These are phyloP conservation scores for Streptanthus diversifolius DNA, from an alignment of 345 rosid species.

Conservation along the genomic window DNA sequence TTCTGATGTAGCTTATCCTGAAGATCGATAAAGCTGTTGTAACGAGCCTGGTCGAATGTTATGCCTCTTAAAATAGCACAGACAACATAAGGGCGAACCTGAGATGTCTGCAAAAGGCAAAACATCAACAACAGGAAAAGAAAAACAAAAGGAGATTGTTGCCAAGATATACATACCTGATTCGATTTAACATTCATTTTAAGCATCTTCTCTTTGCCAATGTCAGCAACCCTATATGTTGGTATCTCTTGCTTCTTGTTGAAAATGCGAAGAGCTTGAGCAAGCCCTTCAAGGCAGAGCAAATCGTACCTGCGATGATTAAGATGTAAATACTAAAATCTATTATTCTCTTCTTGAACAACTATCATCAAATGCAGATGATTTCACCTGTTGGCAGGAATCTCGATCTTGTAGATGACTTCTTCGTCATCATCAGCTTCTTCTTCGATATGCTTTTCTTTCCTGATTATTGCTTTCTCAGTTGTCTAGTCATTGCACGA, in stretches of 20 bases:
- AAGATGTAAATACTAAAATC: not conserved
- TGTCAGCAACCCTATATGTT: slow-evolving; percentile 38
- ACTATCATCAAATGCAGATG: not conserved
- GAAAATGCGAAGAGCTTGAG: slow-evolving; percentile 90
- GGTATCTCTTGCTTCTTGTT: slow-evolving; percentile 61
- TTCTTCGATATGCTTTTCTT: slow-evolving; percentile 65
- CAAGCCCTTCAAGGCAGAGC: slow-evolving; percentile 94
- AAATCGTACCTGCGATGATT: slow-evolving; percentile 64
- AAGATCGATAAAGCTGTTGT: slow-evolving; percentile 93
- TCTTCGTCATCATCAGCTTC: slow-evolving; percentile 60
- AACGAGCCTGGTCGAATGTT: slow-evolving; percentile 75
- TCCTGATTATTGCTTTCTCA: slow-evolving; percentile 79
- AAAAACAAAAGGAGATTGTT: not conserved
- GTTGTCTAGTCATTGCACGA: slow-evolving; percentile 36
- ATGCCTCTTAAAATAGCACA: slow-evolving; percentile 89
- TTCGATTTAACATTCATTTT: slow-evolving; percentile 69
- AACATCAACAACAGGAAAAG: not conserved
- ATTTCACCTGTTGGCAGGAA: slow-evolving; percentile 75
- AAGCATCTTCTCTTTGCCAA: slow-evolving; percentile 49
- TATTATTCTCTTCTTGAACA: not conserved
- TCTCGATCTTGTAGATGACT: slow-evolving; percentile 79
- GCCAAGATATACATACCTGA: slow-evolving; percentile 39
- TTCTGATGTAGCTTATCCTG: slow-evolving; percentile 97
- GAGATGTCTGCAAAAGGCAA: slow-evolving; percentile 51
- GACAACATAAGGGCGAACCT: slow-evolving; percentile 61